Percentiles rank a stretch among this genome's conserved stretches.
These are phyloP conservation scores for Hypsizygus ulmarius DNA, from an alignment of 1,284 basidiomycete genomes.

Conservation along the genomic window DNA sequence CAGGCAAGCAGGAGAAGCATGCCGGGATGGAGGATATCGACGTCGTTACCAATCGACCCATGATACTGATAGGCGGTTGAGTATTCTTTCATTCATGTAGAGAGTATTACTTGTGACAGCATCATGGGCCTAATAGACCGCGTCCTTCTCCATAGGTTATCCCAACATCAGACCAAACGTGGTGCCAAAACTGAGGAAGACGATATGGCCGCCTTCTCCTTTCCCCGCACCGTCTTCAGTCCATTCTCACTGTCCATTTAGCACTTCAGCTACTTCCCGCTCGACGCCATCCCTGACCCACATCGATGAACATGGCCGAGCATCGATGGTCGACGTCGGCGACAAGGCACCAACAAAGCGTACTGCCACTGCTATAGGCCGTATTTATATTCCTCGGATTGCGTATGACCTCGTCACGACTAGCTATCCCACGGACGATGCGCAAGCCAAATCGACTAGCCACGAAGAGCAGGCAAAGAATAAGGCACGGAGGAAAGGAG, in stretches of 20 bases:
- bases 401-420: constrained; percentile 65
- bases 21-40: constrained; percentile 81
- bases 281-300: constrained; percentile 54
- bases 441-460: constrained; percentile 7
- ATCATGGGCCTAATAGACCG: constrained; percentile 16
- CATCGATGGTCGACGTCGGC: constrained; percentile 81
- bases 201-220: neutral
- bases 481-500: constrained; percentile 66
- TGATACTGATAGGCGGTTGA: constrained; percentile 92
- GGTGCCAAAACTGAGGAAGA: neutral
- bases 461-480: constrained; percentile 34
- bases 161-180: neutral
- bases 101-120: constrained; percentile 18
- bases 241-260: neutral
- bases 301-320: constrained; percentile 63
- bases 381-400: constrained; percentile 65
- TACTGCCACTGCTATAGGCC: constrained; percentile 72
- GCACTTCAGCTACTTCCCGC: constrained; percentile 9
- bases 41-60: constrained; percentile 74
- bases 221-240: neutral
- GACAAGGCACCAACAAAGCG: constrained; percentile 65
- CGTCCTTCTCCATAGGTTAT: constrained; percentile 13
- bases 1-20: constrained; percentile 81
- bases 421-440: constrained; percentile 27
- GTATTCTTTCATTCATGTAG: constrained; percentile 36